These are phyloP conservation scores for Paracoccidioides lutzii DNA, from an alignment of 2,329 filamentous ascomycete species.

Conservation along the genomic window DNA sequence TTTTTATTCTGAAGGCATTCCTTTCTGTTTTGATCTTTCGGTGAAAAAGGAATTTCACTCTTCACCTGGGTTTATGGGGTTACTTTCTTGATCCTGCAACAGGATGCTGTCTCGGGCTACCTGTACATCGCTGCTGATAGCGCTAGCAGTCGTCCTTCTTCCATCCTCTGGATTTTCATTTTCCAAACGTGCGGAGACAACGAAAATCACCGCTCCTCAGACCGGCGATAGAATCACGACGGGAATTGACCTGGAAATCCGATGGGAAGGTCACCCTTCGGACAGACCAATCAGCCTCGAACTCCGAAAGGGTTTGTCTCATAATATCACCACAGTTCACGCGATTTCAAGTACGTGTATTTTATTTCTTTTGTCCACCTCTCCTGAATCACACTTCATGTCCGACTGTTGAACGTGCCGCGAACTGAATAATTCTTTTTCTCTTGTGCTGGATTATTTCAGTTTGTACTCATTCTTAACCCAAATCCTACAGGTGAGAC, in stretches of 20 bases:
- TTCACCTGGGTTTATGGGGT: no score
- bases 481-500: conserved; percentile 2
- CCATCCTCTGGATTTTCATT: conserved; percentile 1
- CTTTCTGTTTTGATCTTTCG: no score
- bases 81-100: no score
- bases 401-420: background rate
- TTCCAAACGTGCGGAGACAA: conserved; percentile 4
- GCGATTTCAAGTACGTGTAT: conserved; percentile 8
- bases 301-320: conserved; percentile 5
- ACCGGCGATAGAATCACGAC: conserved; percentile 6
- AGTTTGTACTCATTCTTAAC: background rate
- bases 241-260: conserved; percentile 7
- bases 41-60: no score
- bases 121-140: no score
- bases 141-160: no score
- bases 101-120: no score
- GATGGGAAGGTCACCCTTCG: conserved; percentile 5
- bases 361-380: background rate
- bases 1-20: no score
- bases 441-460: background rate
- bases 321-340: conserved; percentile 8
- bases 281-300: conserved; percentile 5
- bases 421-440: background rate
- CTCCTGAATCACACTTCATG: background rate
- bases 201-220: conserved; percentile 4